Evolutionary conservation across 257 asterid genomes (phyloP).

Genomic region (Nicotiana noctiflora): DNA sequence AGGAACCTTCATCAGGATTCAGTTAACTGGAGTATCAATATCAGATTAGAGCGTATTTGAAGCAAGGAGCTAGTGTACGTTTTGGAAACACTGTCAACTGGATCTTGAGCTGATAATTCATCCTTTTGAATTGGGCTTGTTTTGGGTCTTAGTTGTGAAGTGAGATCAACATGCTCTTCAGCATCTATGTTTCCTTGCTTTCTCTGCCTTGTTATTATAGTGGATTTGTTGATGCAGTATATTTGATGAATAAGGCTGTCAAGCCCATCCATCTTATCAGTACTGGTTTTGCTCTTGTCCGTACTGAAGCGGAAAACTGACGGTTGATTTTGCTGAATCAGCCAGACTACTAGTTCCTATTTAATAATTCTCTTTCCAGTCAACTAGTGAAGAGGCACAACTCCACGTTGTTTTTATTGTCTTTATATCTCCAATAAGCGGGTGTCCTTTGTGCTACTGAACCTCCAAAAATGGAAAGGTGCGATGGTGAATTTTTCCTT

Average conservation of each 20-base stretch:
- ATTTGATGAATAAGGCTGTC: constrained; percentile 57
- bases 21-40: constrained; percentile 32
- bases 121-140: constrained; percentile 17
- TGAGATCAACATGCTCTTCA: constrained; percentile 40
- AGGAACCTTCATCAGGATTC: constrained; percentile 16
- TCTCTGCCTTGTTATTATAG: constrained; percentile 14
- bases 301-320: constrained; percentile 16
- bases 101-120: constrained; percentile 24
- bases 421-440: constrained; percentile 20
- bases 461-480: constrained; percentile 72
- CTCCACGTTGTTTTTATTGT: constrained; percentile 16
- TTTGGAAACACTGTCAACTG: constrained; percentile 26
- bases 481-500: background rate
- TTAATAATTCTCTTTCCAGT: constrained; percentile 28
- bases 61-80: constrained; percentile 10
- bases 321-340: constrained; percentile 48
- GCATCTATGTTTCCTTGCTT: constrained; percentile 20
- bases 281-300: constrained; percentile 22
- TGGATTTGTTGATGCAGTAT: constrained; percentile 22
- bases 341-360: constrained; percentile 34
- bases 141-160: constrained; percentile 17
- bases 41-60: constrained; percentile 17
- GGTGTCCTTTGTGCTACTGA: constrained; percentile 32
- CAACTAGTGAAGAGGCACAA: constrained; percentile 23
- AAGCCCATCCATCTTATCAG: constrained; percentile 33